Base-by-base conservation (phyloP, 805 yeast genomes). In the Sugiyamaella chiloensis region DNA sequence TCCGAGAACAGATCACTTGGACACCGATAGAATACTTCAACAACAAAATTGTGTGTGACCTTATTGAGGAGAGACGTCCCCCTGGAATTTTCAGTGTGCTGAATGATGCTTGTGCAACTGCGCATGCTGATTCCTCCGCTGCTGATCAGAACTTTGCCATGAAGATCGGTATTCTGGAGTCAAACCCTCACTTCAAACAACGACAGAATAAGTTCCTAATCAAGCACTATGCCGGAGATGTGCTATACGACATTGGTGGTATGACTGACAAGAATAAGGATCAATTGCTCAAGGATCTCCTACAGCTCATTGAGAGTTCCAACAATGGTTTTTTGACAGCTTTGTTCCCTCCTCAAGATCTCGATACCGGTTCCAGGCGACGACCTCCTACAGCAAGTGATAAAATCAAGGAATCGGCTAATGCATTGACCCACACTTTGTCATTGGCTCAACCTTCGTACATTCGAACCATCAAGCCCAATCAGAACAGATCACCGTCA, bases 171-270 rank as follows among this genome's bases (percentile, higher is more conserved):
- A 75, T 87, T 80, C 86, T 93, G 50, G 73, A 89, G 5, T 67
- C 77, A 19, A 90, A 89, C 65, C 84, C 87, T 20, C 95, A 93
- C 65, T 89, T 93, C 63, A 96, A 90, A 60, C 78, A 86, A 59
- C 81, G 99, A 62, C 82, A 86, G 53, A 78, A 83, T 27, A 91
- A 93, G 65, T 93, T 93, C 57, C 71, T 93, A 47, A 80, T 93
- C 61, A 90, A 87, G 69, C 99, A 93, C 69, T 93, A 93, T 70
- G 99, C 99, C 19, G 99, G 99, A 63, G 99, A 93, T 70, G 99
- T 93, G 41, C 85, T 89, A 9, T 93, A 93, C 63, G 96, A 90
- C 53, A 82, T 90, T 45, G 71, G 74, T 24, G 85, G 86, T 5
- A 89, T 93, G 87, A 93, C 99, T 2, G 98, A 93, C 66, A 93